Evolutionary conservation across 2,329 filamentous ascomycete genomes (phyloP), one percentile per base, ranked within the genome.

Genomic region (Hysterium pulicare): DNA sequence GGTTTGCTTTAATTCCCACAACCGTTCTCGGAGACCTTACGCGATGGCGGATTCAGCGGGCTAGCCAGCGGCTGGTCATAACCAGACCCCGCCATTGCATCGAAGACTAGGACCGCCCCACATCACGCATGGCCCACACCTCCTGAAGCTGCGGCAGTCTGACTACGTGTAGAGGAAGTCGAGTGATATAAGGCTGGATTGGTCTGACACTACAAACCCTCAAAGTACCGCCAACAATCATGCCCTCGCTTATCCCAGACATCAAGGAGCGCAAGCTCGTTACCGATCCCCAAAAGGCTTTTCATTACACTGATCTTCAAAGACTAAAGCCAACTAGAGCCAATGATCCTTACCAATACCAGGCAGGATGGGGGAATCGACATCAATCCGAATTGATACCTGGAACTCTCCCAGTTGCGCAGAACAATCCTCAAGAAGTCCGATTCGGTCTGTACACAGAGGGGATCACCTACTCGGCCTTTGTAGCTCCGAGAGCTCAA

Each of bases 391-490:
- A 72, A 47, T 61, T 69, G 3, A 70, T 72, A 31, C 68, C 69
- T 5, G 69, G 69, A 0, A 69, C 69, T 7, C 44, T 72, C 7
- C 69, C 69, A 13, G 61, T 66, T 21, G 68, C 62, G 3, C 68
- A 71, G 46, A 71, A 71, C 48, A 70, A 58, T 26, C 71, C 70
- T 2, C 68, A 71, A 26, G 66, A 66, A 45, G 58, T 62, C 11
- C 57, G 68, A 17, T 72, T 71, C 46, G 70, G 70, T 6, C 57
- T 74, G 2, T 73, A 73, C 46, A 68, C 69, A 1, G 71, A 74
- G 47, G 66, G 68, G 15, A 70, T 74, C 47, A 73, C 69, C 13
- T 69, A 68, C 33, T 67, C 64, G 15, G 64, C 69, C 10, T 74
- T 74, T 48, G 64, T 64, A 36, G 70, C 71, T 4, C 69, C 70